phyloP scores from a whole-genome alignment of 805 yeast species.

The Myxozyma melibiosi region DNA sequence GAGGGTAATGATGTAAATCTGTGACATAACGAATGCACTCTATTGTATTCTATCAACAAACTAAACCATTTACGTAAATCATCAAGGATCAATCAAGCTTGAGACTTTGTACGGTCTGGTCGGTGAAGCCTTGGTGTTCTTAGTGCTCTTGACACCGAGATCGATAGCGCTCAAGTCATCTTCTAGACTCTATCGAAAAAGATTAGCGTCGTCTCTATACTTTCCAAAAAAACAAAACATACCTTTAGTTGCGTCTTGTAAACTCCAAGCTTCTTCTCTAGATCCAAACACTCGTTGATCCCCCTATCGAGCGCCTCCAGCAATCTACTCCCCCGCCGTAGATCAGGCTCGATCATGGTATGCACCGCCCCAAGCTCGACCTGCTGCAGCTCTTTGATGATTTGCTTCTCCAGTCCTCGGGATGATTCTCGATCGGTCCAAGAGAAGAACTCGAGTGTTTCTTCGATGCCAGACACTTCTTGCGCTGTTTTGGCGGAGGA shows the following conservation, averaged over 20 bases:
- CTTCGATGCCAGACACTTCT: slow-evolving; percentile 51
- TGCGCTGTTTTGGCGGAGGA: slow-evolving; percentile 19
- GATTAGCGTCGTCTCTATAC: neutral
- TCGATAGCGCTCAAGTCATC: slow-evolving; percentile 11
- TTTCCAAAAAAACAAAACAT: neutral
- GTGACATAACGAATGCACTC: no score
- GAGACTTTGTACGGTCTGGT: no score
- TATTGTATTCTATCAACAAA: no score
- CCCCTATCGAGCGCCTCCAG: slow-evolving; percentile 50
- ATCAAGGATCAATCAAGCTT: no score
- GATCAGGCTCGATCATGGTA: slow-evolving; percentile 54
- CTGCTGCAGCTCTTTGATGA: slow-evolving; percentile 58
- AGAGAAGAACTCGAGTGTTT: slow-evolving; percentile 71
- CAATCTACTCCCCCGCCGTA: slow-evolving; percentile 46
- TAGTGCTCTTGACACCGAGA: neutral
- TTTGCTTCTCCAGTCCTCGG: slow-evolving; percentile 56
- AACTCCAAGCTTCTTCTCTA: slow-evolving; percentile 55
- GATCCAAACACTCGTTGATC: slow-evolving; percentile 54
- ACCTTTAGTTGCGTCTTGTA: slow-evolving; percentile 27
- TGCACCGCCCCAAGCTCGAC: slow-evolving; percentile 66
- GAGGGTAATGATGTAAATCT: neutral
- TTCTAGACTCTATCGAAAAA: slow-evolving; percentile 7
- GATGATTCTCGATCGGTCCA: slow-evolving; percentile 76
- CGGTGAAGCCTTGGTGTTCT: no score
- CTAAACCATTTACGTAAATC: no score